Evolutionary conservation across 805 yeast species (phyloP), one percentile per base, ranked within the genome.

Genomic region (Zygosaccharomyces pseudorouxii): DNA sequence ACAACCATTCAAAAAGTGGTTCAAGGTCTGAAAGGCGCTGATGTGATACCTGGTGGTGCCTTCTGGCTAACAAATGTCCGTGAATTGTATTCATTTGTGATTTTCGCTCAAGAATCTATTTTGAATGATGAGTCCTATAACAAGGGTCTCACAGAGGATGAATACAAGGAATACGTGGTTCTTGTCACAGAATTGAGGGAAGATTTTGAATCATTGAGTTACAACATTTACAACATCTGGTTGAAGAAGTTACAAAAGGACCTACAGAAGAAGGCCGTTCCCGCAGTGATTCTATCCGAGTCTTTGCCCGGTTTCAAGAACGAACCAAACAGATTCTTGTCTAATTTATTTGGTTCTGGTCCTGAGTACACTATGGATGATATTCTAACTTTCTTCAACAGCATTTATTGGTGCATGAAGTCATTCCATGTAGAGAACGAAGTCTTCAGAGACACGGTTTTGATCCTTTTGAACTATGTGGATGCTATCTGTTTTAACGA

Each of bases 41-140:
- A 87, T 56, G 82, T 89, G 29, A 83, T 90, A 60, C 81, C 89
- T 41, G 89, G 89, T 58, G 98, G 97, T 56, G 96, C 97, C 0
- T 93, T 90, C 74, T 93, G 99, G 99, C 76, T 93, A 55, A 87
- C 97, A 3, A 93, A 93, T 70, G 90, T 95, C 2, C 97, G 93
- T 65, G 98, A 93, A 65, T 77, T 93, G 60, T 87, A 86, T 68
- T 89, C 98, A 3, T 93, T 93, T 74, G 96, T 92, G 50, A 81
- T 90, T 12, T 86, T 89, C 68, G 98, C 98, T 2, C 96, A 92
- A 68, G 80, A 82, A 51, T 89, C 96, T n/a, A 88, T 93, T 52
- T 71, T 87, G 44, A 90, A 87, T 40, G 89, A 88, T 62, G 95
- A 86, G 63, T 77, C 83, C 4, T 77, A 88, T 53, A 77, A 86